These are phyloP conservation scores for Micromonas pusilla DNA, from an alignment of 139 green algal species.

Conservation along the genomic window DNA sequence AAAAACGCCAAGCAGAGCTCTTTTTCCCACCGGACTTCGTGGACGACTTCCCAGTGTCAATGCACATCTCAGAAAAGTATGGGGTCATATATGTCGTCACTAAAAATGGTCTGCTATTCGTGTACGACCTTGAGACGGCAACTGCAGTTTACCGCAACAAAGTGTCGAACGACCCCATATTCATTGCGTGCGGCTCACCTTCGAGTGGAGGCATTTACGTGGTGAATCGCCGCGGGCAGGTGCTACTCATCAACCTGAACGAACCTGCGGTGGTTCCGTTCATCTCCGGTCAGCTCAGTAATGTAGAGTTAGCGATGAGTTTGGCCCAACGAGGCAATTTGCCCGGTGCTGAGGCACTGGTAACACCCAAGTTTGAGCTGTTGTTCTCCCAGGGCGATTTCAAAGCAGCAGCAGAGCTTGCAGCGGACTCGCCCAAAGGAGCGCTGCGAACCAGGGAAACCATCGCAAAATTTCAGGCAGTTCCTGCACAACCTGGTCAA, in stretches of 20 bases:
- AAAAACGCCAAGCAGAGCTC: conserved; percentile 87
- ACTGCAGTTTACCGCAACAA: conserved; percentile 93
- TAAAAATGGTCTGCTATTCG: conserved; percentile 97
- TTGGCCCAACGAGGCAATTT: conserved; percentile 88
- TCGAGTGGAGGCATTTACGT: conserved; percentile 78
- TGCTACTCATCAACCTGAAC: conserved; percentile 86
- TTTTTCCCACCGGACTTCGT: conserved; percentile 98
- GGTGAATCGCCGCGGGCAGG: conserved; percentile 84
- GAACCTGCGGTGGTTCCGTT: conserved; percentile 90
- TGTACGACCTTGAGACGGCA: conserved; percentile 95
- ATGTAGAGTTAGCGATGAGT: conserved; percentile 87
- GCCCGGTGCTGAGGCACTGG: conserved; percentile 85
- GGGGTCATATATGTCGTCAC: conserved; percentile 92
- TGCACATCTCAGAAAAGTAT: conserved; percentile 80
- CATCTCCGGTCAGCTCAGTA: conserved; percentile 86
- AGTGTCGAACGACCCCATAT: conserved; percentile 93
- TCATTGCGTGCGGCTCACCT: conserved; percentile 70
- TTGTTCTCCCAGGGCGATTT: conserved; percentile 77
- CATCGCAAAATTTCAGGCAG: conserved; percentile 81
- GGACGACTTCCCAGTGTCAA: conserved; percentile 98
- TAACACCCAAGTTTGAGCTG: conserved; percentile 89
- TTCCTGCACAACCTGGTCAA: conserved; percentile 72
- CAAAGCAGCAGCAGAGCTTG: conserved; percentile 94
- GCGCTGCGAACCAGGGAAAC: conserved; percentile 60
- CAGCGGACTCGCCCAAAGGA: conserved; percentile 81